Conservation (phyloP, 2,329 filamentous ascomycete species). For the Gnomoniopsis smithogilvyi region DNA sequence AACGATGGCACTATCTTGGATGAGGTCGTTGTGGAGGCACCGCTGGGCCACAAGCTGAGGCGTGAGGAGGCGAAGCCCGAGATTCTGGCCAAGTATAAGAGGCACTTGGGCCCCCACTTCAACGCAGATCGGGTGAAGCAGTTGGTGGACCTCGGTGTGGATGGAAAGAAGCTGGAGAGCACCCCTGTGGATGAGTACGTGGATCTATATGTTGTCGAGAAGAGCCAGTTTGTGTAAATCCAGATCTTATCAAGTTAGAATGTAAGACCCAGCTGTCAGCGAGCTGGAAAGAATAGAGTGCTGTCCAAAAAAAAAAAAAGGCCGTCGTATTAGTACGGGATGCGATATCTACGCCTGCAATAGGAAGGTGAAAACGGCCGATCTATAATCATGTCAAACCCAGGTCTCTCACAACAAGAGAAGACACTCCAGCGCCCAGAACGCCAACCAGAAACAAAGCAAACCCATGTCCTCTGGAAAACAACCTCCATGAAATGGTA, state of each 20-base stretch:
- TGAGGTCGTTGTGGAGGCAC: slow-evolving; percentile 90
- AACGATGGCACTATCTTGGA: slow-evolving; percentile 91
- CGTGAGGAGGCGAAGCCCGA: slow-evolving; percentile 97
- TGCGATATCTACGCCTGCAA: not conserved
- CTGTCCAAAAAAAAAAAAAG: not conserved
- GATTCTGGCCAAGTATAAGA: slow-evolving; percentile 93
- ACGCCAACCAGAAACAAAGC: not conserved
- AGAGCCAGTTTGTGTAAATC: slow-evolving; percentile 16
- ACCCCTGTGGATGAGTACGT: slow-evolving; percentile 92
- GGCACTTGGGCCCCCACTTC: slow-evolving; percentile 84
- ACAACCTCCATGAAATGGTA: not conserved
- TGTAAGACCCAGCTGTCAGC: not conserved
- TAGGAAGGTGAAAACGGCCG: not conserved
- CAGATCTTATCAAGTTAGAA: not conserved
- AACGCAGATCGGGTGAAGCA: slow-evolving; percentile 73
- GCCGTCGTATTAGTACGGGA: slow-evolving; percentile 3
- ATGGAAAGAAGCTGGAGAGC: slow-evolving; percentile 71
- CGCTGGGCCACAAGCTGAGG: slow-evolving; percentile 85
- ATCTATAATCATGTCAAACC: not conserved
- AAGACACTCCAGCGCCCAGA: not conserved
- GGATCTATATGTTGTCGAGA: slow-evolving; percentile 58
- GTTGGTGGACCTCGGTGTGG: slow-evolving; percentile 75
- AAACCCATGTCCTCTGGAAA: not conserved
- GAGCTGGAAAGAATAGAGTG: not conserved
- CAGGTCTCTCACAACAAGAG: not conserved